A percentile compares a stretch with the other conserved stretches of the same genome.
phyloP scores from a whole-genome alignment of 2,329 filamentous ascomycete species.

The Ophiostoma fasciatum region DNA sequence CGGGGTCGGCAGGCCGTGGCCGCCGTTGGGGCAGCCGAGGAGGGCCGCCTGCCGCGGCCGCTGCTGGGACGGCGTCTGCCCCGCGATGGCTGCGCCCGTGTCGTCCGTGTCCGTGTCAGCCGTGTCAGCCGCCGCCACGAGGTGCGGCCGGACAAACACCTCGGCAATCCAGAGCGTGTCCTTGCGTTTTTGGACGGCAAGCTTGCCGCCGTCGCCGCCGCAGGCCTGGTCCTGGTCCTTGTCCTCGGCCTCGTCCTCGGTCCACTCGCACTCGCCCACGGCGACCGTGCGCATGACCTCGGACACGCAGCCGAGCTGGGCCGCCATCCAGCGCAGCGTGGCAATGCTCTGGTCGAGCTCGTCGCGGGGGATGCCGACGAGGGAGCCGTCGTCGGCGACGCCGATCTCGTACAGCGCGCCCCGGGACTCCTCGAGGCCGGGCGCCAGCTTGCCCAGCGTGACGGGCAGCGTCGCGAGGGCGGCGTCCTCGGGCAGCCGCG shows the following conservation, averaged over 20 bases:
- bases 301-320: conserved; percentile 75
- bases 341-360: conserved; percentile 84
- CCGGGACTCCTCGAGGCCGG: conserved; percentile 81
- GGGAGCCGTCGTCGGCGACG: conserved; percentile 82
- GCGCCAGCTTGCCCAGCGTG: conserved; percentile 43
- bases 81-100: too few relatives aligned
- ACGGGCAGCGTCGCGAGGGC: conserved; percentile 30
- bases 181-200: conserved; percentile 14
- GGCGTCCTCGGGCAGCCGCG: conserved; percentile 49
- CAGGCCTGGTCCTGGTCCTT: too few relatives aligned
- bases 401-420: conserved; percentile 95
- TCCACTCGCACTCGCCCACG: conserved; percentile 75
- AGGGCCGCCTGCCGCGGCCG: too few relatives aligned
- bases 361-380: conserved; percentile 76
- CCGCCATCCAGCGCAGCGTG: conserved; percentile 80
- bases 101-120: not conserved
- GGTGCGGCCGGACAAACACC: conserved; percentile 66
- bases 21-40: conserved; percentile 8
- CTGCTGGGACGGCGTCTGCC: too few relatives aligned
- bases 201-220: too few relatives aligned
- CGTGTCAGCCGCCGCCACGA: conserved; percentile 21
- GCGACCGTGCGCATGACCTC: conserved; percentile 68
- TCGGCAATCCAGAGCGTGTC: conserved; percentile 76
- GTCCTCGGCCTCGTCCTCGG: conserved; percentile 27
- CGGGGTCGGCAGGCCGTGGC: conserved; percentile 5